Base-by-base conservation (phyloP, 2,329 filamentous ascomycete genomes). In the Cytospora schulzeri region DNA sequence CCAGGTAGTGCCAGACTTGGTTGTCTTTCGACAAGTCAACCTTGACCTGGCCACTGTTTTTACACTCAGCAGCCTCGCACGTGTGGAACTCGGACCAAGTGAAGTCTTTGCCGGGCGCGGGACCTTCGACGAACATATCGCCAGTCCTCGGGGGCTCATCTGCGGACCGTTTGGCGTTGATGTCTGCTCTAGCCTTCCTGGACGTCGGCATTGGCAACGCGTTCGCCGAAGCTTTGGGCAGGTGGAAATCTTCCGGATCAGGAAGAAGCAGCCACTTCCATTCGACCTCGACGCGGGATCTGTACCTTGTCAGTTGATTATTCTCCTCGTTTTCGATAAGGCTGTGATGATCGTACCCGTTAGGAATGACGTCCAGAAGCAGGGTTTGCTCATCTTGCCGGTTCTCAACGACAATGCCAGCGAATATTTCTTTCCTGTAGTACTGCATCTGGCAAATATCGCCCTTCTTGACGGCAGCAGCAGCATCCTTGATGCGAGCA, bases 391-490 rank as follows among this genome's bases (percentile, higher is more conserved):
- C 94, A 61, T 86, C 86, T 22, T 78, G 79, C 65, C 91, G 83
- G 69, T 97, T 98, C 77, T 97, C 91, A 28, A 95, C 83, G 56
- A 99, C 89, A 61, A 92, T 82, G 60, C 93, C 95, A 45, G 93
- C 95, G 76, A 96, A 96, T 51, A 98, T 95, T 63, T 98, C 92
- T 45, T 91, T 88, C 74, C 88, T 86, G 77, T 90, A 81, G 74
- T 90, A 90, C 76, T 99, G 95, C 73, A 95, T 85, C 74, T 99
- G 95, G 68, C 95, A 90, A 35, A 94, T 85, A 62, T 95, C 90
- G 64, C 91, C 90, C 66, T 83, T 79, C 71, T 88, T 85, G 64
- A 97, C 80, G 1, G 83, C 83, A 60, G 83, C 83, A 1, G 92
- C 92, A 52, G 88, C 89, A 64, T 87, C 83, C 59, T 84, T 83